A percentile compares a stretch with the other conserved stretches of the same genome.
These are phyloP conservation scores for Austropuccinia psidii DNA, from an alignment of 1,284 basidiomycete species.

Conservation along the genomic window DNA sequence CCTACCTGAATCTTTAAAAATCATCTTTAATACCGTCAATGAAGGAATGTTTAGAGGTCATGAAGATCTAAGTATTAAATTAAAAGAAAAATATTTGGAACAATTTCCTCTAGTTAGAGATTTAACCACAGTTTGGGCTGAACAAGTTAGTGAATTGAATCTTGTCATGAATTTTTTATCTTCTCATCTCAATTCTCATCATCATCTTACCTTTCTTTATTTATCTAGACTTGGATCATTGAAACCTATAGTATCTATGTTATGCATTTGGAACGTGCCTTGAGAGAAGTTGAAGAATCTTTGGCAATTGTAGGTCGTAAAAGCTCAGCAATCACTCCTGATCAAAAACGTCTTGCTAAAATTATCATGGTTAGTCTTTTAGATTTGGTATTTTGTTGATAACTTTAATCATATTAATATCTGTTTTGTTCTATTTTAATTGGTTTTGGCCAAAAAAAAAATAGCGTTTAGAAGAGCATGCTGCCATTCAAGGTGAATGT, in stretches of 20 bases:
- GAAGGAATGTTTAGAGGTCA: conserved; percentile 78
- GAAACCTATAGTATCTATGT: conserved; percentile 86
- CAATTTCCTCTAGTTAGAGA: conserved; percentile 84
- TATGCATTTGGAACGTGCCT: conserved; percentile 76
- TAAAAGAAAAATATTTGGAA: conserved; percentile 80
- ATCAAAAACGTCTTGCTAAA: conserved; percentile 15
- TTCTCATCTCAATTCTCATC: not conserved
- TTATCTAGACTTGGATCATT: conserved; percentile 71
- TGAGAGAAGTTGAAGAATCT: conserved; percentile 74
- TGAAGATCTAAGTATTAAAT: conserved; percentile 65
- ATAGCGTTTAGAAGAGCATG: conserved; percentile 63
- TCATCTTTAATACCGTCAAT: conserved; percentile 75
- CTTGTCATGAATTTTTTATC: not conserved
- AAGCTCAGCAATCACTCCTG: conserved; percentile 1
- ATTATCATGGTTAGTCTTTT: conserved; percentile 30
- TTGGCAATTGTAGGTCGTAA: conserved; percentile 55
- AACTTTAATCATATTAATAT: not conserved
- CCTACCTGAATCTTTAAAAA: conserved; percentile 72
- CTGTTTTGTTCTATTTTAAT: not conserved
- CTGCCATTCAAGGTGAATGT: conserved; percentile 78
- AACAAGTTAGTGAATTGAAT: conserved; percentile 57
- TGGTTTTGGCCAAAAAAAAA: too few relatives aligned
- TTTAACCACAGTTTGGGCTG: conserved; percentile 83
- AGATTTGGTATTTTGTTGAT: not conserved
- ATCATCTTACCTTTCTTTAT: not conserved